phyloP scores from a whole-genome alignment of 1,139 yeast species.

The Candida sanyaensis region DNA sequence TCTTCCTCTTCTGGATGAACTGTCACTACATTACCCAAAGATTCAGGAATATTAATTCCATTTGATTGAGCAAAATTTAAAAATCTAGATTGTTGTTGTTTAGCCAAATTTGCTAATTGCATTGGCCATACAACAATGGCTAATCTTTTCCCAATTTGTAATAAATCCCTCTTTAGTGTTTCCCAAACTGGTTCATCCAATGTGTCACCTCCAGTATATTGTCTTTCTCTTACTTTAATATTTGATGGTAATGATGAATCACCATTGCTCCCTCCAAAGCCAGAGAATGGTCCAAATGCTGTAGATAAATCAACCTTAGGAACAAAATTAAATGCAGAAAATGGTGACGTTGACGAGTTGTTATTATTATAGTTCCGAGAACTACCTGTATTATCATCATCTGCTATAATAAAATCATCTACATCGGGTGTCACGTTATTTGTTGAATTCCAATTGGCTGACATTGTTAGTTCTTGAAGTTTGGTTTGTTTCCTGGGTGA shows the following conservation, averaged over 20 bases:
- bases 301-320: constrained; percentile 47
- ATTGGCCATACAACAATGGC: constrained; percentile 75
- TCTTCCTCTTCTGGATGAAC: constrained; percentile 34
- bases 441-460: constrained; percentile 14
- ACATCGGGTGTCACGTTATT: constrained; percentile 18
- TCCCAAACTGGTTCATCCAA: constrained; percentile 77
- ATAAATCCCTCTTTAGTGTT: constrained; percentile 68
- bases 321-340: constrained; percentile 15
- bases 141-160: constrained; percentile 64
- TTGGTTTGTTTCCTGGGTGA: neutral
- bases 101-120: constrained; percentile 46
- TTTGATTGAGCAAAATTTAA: constrained; percentile 45
- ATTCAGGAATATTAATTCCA: constrained; percentile 47
- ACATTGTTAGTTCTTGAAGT: constrained; percentile 8
- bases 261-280: constrained; percentile 20
- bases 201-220: constrained; percentile 82
- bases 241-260: constrained; percentile 35
- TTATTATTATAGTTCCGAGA: constrained; percentile 6
- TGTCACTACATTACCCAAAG: constrained; percentile 32
- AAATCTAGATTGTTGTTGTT: constrained; percentile 44
- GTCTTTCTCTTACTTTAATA: constrained; percentile 65
- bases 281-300: constrained; percentile 37
- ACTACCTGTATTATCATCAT: constrained; percentile 18
- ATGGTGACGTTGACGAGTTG: constrained; percentile 1
- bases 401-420: constrained; percentile 30